Conservation (phyloP, 176 grass and related monocot genomes). For the Carex parvula region DNA sequence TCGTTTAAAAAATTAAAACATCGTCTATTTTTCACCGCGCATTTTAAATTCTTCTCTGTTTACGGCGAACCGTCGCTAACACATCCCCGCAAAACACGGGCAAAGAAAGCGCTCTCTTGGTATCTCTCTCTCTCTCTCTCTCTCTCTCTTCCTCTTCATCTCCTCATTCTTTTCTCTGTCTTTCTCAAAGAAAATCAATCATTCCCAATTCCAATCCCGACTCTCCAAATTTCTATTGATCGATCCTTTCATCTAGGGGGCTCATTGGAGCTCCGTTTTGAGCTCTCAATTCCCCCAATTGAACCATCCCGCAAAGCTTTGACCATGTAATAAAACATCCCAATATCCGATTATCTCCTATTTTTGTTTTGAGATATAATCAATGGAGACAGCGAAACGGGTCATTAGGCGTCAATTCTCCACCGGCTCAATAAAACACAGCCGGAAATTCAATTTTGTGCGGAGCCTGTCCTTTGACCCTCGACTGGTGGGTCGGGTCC, state of each 20-base stretch:
- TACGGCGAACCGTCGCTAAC: conserved; percentile 9
- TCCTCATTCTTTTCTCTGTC: conserved; percentile 19
- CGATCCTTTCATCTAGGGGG: conserved; percentile 28
- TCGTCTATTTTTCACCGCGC: conserved; percentile 17
- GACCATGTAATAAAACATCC: background rate
- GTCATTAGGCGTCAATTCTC: conserved; percentile 73
- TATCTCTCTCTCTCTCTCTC: background rate
- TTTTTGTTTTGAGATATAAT: background rate
- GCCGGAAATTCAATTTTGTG: conserved; percentile 43
- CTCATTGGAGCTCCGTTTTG: conserved; percentile 54
- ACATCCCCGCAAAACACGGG: conserved; percentile 7
- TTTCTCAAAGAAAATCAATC: conserved; percentile 1
- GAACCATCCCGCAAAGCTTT: background rate
- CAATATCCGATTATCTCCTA: conserved; percentile 13
- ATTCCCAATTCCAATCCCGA: background rate
- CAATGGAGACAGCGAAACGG: conserved; percentile 41
- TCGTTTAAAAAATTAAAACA: background rate
- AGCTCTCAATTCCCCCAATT: conserved; percentile 37
- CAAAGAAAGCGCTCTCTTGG: conserved; percentile 31
- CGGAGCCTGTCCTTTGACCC: conserved; percentile 64
- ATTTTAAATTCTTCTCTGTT: conserved; percentile 13
- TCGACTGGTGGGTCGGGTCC: conserved; percentile 38
- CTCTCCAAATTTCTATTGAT: background rate
- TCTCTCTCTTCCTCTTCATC: conserved; percentile 12
- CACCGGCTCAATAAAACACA: conserved; percentile 49